A percentile compares a stretch with the other conserved stretches of the same genome.
Evolutionary conservation across 2,329 filamentous ascomycete species (phyloP).

Genomic region (Penicillium janthinellum): DNA sequence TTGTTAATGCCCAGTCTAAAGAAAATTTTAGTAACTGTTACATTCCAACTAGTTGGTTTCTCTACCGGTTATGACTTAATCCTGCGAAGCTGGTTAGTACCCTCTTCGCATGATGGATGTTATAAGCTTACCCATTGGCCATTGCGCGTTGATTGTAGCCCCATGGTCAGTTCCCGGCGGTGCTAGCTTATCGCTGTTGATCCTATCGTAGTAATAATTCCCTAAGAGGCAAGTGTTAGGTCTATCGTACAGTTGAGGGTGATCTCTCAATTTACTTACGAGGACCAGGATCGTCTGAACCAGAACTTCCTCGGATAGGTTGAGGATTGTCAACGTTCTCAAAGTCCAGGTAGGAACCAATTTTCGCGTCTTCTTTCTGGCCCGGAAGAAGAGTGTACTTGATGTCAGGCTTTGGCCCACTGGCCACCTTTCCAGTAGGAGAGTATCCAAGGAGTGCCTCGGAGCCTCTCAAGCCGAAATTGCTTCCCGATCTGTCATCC

Average conservation of each 20-base stretch:
- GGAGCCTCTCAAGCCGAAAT: slow-evolving; percentile 34
- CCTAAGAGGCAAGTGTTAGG: slow-evolving; percentile 25
- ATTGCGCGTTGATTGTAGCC: slow-evolving; percentile 48
- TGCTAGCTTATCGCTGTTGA: slow-evolving; percentile 58
- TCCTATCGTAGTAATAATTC: slow-evolving; percentile 54
- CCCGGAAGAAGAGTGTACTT: slow-evolving; percentile 51
- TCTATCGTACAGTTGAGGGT: accelerated
- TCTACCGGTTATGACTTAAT: slow-evolving; percentile 51
- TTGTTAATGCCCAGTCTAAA: slow-evolving; percentile 44
- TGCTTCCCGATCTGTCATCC: slow-evolving; percentile 13
- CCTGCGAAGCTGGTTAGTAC: slow-evolving; percentile 23
- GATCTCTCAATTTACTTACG: slow-evolving; percentile 30
- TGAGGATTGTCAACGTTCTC: slow-evolving; percentile 55
- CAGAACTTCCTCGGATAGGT: slow-evolving; percentile 56
- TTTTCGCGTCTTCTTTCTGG: slow-evolving; percentile 53
- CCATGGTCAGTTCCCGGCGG: slow-evolving; percentile 56
- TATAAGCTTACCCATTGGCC: slow-evolving; percentile 52
- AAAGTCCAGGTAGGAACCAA: slow-evolving; percentile 59
- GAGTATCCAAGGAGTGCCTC: slow-evolving; percentile 44
- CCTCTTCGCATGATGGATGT: no score
- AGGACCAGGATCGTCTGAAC: slow-evolving; percentile 57
- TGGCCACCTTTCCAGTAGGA: slow-evolving; percentile 37
- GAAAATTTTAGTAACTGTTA: background rate
- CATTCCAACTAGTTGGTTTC: background rate
- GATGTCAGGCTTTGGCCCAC: slow-evolving; percentile 39